Conservation (phyloP, 331 rosid genomes). For the Erythrophleum ivorense region DNA sequence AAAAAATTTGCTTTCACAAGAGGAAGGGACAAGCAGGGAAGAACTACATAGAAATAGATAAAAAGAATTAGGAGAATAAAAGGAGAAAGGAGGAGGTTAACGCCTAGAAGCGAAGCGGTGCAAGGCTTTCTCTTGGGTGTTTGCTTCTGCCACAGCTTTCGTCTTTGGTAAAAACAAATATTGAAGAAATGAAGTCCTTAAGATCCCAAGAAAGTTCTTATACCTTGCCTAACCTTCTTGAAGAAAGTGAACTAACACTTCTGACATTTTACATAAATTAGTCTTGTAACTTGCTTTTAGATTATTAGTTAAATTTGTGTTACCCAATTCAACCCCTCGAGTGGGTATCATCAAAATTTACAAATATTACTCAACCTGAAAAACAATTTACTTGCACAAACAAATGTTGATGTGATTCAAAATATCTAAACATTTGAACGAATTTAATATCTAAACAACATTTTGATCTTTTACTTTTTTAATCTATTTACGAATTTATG, state of each 20-base stretch:
- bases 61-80: not conserved
- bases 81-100: too few relatives aligned
- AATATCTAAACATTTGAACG: not conserved
- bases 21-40: not conserved
- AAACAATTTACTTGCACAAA: not conserved
- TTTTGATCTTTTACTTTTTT: not conserved
- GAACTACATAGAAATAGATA: not conserved
- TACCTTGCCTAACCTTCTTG: not conserved
- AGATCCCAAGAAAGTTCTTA: too few relatives aligned
- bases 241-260: not conserved
- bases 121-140: too few relatives aligned
- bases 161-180: too few relatives aligned
- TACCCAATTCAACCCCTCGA: not conserved
- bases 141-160: too few relatives aligned
- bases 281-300: not conserved
- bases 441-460: not conserved
- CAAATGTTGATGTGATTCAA: not conserved
- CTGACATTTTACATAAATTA: not conserved
- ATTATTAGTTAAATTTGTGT: not conserved
- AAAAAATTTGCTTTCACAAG: not conserved
- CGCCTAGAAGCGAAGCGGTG: too few relatives aligned
- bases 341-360: not conserved
- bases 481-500: not conserved
- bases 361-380: not conserved
- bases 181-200: too few relatives aligned